A percentile compares a stretch with the other conserved stretches of the same genome.
Evolutionary conservation across 495 filamentous ascomycete species (phyloP).

Genomic region (Ramalina intermedia): DNA sequence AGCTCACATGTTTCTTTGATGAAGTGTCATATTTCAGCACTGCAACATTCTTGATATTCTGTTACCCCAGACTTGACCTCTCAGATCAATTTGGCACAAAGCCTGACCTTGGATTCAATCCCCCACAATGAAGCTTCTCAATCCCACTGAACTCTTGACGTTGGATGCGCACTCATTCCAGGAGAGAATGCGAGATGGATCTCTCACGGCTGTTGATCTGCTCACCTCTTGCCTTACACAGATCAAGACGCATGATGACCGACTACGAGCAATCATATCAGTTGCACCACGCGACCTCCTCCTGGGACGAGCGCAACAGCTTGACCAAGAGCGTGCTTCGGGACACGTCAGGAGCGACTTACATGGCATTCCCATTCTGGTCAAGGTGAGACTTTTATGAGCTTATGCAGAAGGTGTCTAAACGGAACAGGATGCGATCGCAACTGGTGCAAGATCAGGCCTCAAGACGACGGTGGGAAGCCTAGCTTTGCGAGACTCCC

Average conservation of each 20-base stretch:
- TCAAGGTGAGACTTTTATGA: slow-evolving; percentile 18
- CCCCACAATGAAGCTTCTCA: not conserved
- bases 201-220: not conserved
- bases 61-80: not conserved
- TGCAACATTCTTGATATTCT: too few relatives aligned
- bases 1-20: too few relatives aligned
- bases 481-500: slow-evolving; percentile 21
- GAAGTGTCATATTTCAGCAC: not conserved
- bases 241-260: not conserved
- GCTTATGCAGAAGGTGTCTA: not conserved
- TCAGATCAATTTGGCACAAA: not conserved
- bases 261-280: slow-evolving; percentile 20
- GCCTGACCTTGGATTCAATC: not conserved
- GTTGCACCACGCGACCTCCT: slow-evolving; percentile 21
- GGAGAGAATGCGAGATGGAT: not conserved
- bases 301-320: slow-evolving; percentile 11
- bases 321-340: slow-evolving; percentile 23
- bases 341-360: slow-evolving; percentile 21
- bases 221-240: not conserved
- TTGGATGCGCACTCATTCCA: not conserved
- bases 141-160: not conserved
- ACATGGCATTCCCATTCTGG: slow-evolving; percentile 29
- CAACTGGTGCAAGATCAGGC: slow-evolving; percentile 13
- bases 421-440: not conserved
- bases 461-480: slow-evolving; percentile 22